Evolutionary conservation across 345 rosid species (phyloP).

Genomic region (Eucalyptus cladocalyx): DNA sequence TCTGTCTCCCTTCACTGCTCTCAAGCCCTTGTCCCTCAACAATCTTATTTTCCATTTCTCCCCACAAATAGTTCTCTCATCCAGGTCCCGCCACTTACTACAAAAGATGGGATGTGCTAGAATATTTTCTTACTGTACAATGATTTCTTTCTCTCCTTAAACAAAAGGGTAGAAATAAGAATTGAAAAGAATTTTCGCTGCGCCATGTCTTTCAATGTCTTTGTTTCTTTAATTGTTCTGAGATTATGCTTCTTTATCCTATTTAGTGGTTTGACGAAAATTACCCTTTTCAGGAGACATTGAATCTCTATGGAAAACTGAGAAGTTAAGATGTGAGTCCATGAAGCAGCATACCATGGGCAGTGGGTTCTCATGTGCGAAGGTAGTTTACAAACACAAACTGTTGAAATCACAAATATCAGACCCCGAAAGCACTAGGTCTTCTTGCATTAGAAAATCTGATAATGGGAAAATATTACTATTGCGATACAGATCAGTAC

Average conservation of each 20-base stretch:
- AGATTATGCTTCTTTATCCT: neutral
- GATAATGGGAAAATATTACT: neutral
- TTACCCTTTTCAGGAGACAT: conserved; percentile 35
- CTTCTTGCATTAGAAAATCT: neutral
- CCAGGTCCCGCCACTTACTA: neutral
- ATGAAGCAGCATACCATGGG: conserved; percentile 36
- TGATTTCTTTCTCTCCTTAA: neutral
- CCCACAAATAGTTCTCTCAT: neutral
- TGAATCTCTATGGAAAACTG: conserved; percentile 54
- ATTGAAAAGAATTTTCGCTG: neutral
- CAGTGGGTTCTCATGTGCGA: conserved; percentile 66
- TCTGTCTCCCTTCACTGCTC: neutral
- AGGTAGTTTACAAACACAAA: conserved; percentile 15
- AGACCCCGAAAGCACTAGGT: neutral
- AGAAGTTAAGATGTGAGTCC: conserved; percentile 59
- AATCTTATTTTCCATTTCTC: neutral
- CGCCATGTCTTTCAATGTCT: neutral
- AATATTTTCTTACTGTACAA: neutral
- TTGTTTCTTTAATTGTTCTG: neutral
- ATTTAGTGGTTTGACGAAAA: neutral
- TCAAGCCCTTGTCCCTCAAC: neutral
- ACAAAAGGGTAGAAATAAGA: neutral
- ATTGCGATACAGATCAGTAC: neutral
- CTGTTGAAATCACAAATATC: neutral
- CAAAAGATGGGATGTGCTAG: neutral